phyloP scores from a whole-genome alignment of 805 yeast genomes.

The Yarrowia sp. region DNA sequence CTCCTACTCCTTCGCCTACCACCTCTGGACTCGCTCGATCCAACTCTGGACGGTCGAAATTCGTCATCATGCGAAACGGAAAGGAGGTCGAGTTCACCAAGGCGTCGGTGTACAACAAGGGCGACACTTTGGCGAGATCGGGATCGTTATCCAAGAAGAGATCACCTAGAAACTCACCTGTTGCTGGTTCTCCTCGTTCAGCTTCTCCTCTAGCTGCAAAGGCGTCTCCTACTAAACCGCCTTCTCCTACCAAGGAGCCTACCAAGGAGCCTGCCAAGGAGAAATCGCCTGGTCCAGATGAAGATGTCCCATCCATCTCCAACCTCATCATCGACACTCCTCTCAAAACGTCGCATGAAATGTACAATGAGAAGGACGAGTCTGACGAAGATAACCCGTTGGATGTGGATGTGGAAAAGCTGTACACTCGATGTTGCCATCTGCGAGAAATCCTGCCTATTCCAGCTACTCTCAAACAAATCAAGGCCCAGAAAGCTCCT shows the following conservation, averaged over 20 bases:
- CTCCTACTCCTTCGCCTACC: not conserved
- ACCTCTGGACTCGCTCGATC: not conserved
- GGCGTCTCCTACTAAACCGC: not conserved
- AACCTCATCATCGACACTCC: conserved; percentile 24
- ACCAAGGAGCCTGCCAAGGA: not conserved
- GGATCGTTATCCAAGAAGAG: conserved; percentile 5
- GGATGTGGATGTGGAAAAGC: conserved; percentile 30
- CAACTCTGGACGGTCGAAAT: not conserved
- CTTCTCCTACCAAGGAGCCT: not conserved
- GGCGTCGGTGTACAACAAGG: conserved; percentile 21
- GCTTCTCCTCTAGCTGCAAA: not conserved
- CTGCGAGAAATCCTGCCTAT: conserved; percentile 88
- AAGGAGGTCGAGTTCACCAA: conserved; percentile 22
- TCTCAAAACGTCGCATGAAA: conserved; percentile 19
- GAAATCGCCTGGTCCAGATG: not conserved
- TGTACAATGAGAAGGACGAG: conserved; percentile 15
- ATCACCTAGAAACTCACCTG: not conserved
- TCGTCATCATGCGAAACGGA: conserved; percentile 13
- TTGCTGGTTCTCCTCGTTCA: not conserved
- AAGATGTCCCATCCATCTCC: conserved; percentile 12
- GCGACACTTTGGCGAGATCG: not conserved
- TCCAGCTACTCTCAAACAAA: conserved; percentile 80
- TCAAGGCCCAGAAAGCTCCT: conserved; percentile 75
- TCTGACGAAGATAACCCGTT: conserved; percentile 10
- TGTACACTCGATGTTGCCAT: conserved; percentile 92